Conservation (phyloP, 495 filamentous ascomycete genomes). For the Beverwykella pulmonaria region DNA sequence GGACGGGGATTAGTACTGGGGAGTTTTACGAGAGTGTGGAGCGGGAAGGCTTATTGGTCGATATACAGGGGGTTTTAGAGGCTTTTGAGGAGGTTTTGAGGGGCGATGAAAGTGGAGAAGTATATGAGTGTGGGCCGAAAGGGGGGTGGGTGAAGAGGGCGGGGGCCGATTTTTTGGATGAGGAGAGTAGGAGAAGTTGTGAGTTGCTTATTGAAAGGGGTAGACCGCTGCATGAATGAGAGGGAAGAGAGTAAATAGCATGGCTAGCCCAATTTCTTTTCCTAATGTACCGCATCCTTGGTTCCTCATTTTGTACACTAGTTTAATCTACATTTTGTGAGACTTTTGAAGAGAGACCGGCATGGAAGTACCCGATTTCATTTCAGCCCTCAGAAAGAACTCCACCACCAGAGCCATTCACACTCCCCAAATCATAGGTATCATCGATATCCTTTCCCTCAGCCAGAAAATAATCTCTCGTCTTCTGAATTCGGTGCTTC, state of each 20-base stretch:
- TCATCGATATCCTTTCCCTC: slow-evolving; percentile 53
- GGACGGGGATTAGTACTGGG: background rate
- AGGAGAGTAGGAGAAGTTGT: background rate
- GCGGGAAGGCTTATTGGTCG: background rate
- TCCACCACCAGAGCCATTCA: slow-evolving; percentile 26
- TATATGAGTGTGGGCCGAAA: background rate
- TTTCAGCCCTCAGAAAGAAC: slow-evolving; percentile 25
- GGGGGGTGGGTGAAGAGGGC: background rate
- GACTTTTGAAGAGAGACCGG: no score
- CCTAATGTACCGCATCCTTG: no score
- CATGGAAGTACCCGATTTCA: no score
- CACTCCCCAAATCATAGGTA: slow-evolving; percentile 19
- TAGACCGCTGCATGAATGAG: background rate
- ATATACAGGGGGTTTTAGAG: background rate
- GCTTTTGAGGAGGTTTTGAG: background rate
- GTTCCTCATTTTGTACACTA: no score
- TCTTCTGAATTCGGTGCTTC: slow-evolving; percentile 53
- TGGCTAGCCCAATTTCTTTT: no score
- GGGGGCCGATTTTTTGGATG: background rate
- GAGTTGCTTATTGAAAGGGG: background rate
- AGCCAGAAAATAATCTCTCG: slow-evolving; percentile 59
- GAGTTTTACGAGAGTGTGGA: background rate
- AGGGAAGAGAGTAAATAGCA: background rate
- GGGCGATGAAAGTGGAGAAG: background rate
- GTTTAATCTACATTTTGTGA: no score